Conservation (phyloP, 2,329 filamentous ascomycete genomes). For the Colletotrichum phormii region DNA sequence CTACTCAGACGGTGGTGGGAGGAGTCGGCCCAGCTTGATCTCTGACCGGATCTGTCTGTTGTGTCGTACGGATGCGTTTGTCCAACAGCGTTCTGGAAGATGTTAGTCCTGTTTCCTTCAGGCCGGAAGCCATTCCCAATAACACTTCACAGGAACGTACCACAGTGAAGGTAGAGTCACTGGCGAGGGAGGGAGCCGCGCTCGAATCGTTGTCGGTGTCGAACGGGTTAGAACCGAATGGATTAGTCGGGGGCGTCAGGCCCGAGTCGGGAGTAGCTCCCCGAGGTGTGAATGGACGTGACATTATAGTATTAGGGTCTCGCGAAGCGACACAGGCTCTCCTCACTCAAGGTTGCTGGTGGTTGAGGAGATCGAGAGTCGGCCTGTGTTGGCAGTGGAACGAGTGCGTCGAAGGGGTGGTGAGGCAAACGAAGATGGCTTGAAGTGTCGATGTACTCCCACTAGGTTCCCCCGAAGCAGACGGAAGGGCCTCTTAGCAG, state of each 20-base stretch:
- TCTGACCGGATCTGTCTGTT: conserved; percentile 15
- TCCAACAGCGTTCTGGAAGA: conserved; percentile 24
- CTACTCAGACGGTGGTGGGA: conserved; percentile 34
- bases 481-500: not conserved
- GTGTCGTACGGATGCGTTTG: conserved; percentile 3
- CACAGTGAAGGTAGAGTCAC: conserved; percentile 38
- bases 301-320: conserved; percentile 27
- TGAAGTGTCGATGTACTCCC: not conserved
- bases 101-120: not conserved
- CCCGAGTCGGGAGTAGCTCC: conserved; percentile 20
- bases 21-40: conserved; percentile 16
- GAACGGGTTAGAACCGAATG: conserved; percentile 37
- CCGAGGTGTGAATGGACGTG: conserved; percentile 24
- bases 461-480: not conserved
- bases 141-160: conserved; percentile 11
- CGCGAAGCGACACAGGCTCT: not conserved
- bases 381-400: not conserved
- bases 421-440: not conserved
- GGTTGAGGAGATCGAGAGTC: not conserved
- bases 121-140: not conserved
- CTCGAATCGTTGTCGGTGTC: conserved; percentile 38
- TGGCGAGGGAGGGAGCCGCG: conserved; percentile 33
- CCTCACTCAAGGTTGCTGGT: not conserved
- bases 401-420: not conserved
- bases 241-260: conserved; percentile 32